These are phyloP conservation scores for Mycena epipterygia DNA, from an alignment of 768 basidiomycete species.

Conservation along the genomic window DNA sequence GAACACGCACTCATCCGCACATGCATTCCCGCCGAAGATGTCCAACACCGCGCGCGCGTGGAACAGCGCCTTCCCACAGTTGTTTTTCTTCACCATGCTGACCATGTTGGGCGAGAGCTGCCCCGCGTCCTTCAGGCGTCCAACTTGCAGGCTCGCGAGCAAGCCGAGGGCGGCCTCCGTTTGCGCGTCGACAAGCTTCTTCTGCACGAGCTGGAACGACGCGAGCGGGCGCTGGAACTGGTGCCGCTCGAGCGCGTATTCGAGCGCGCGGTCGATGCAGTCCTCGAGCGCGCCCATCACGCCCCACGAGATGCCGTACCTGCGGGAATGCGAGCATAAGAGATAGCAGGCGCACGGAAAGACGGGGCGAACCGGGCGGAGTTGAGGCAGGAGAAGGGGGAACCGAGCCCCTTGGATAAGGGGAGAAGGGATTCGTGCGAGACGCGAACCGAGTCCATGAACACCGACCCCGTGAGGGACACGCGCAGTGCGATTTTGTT, in stretches of 20 bases:
- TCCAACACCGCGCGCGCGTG: conserved; percentile 88
- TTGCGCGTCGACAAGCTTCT: conserved; percentile 96
- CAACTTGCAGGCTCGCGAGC: conserved; percentile 82
- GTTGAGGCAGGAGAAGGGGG: conserved; percentile 94
- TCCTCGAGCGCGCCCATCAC: conserved; percentile 97
- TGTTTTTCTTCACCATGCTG: conserved; percentile 94
- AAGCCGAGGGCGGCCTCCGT: conserved; percentile 87
- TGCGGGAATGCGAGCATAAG: background rate
- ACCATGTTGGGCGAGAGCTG: conserved; percentile 91
- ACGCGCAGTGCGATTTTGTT: conserved; percentile 94
- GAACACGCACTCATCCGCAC: conserved; percentile 85
- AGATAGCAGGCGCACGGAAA: background rate
- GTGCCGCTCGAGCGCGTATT: conserved; percentile 89
- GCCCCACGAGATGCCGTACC: conserved; percentile 91
- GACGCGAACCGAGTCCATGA: conserved; percentile 93
- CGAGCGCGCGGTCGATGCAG: conserved; percentile 81
- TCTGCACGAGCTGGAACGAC: conserved; percentile 97
- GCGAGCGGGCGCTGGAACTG: conserved; percentile 94
- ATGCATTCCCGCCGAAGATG: conserved; percentile 94
- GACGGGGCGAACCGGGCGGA: conserved; percentile 67
- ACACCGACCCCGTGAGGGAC: conserved; percentile 88
- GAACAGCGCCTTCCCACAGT: conserved; percentile 92
- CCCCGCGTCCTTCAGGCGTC: conserved; percentile 87
- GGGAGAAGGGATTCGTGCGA: conserved; percentile 82
- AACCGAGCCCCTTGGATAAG: conserved; percentile 80